Evolutionary conservation across 192 early-diverging fungal species (phyloP).

Genomic region (Diversispora epigaea): DNA sequence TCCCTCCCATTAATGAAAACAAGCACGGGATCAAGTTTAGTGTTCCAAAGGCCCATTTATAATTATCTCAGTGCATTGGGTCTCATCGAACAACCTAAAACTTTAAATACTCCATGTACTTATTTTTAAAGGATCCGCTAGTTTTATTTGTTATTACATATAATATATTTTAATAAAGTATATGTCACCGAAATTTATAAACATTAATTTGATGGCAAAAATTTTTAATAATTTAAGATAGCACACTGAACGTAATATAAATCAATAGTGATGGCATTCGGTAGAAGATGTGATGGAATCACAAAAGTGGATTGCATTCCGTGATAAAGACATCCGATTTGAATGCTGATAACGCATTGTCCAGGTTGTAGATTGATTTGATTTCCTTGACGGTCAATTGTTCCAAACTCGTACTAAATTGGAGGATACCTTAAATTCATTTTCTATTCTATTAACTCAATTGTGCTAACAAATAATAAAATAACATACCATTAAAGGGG

Average conservation of each 20-base stretch:
- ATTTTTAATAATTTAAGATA: constrained; percentile 9
- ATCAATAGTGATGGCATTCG: constrained; percentile 14
- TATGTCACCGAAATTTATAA: too few species aligned
- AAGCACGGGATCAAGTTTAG: too few species aligned
- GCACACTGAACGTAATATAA: neutral
- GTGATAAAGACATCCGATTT: constrained; percentile 15
- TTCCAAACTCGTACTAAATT: constrained; percentile 20
- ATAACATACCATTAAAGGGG: constrained; percentile 2
- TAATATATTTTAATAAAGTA: too few species aligned
- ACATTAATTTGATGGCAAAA: too few species aligned
- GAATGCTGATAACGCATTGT: constrained; percentile 3
- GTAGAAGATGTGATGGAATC: neutral
- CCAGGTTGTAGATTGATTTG: neutral
- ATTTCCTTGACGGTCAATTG: neutral
- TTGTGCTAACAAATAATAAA: neutral
- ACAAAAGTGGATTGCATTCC: neutral
- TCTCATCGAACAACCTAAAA: too few species aligned
- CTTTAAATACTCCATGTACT: too few species aligned
- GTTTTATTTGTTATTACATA: too few species aligned
- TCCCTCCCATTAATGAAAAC: too few species aligned
- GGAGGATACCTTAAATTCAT: constrained; percentile 9
- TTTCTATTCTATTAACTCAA: neutral
- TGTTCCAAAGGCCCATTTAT: too few species aligned
- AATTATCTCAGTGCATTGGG: too few species aligned
- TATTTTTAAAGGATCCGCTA: too few species aligned